Evolutionary conservation across 495 filamentous ascomycete genomes (phyloP).

Genomic region (Echria macrotheca): DNA sequence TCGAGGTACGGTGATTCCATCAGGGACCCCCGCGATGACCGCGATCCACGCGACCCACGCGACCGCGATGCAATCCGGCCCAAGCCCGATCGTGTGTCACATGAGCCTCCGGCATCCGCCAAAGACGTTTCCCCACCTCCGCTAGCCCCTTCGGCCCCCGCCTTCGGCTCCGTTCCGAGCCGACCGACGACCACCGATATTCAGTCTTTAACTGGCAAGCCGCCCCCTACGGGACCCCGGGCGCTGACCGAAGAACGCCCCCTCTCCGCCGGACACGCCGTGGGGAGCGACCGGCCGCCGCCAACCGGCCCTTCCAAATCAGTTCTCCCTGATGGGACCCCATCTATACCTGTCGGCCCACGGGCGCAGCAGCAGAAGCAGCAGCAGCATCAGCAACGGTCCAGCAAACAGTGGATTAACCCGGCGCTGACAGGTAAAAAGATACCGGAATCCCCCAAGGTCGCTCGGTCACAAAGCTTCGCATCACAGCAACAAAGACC

Average conservation of each 20-base stretch:
- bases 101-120: conserved; percentile 37
- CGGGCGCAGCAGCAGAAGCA: conserved; percentile 41
- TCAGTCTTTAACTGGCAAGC: conserved; percentile 37
- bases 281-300: conserved; percentile 29
- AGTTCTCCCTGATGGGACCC: conserved; percentile 46
- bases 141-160: conserved; percentile 74
- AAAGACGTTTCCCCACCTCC: conserved; percentile 62
- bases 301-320: conserved; percentile 45
- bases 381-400: conserved; percentile 34
- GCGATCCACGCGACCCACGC: conserved; percentile 38
- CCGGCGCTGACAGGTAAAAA: conserved; percentile 42
- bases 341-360: conserved; percentile 54
- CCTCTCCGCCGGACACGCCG: conserved; percentile 25
- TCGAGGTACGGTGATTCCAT: conserved; percentile 35
- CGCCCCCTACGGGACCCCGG: conserved; percentile 48
- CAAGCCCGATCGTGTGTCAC: conserved; percentile 39
- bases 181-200: conserved; percentile 35
- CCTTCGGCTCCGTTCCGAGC: conserved; percentile 64
- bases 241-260: conserved; percentile 44
- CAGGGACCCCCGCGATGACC: conserved; percentile 52
- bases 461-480: conserved; percentile 38
- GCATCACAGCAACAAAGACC: conserved; percentile 37
- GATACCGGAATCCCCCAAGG: conserved; percentile 40
- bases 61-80: conserved; percentile 39
- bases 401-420: conserved; percentile 60